These are phyloP conservation scores for Paracorniculantispora psalliotae DNA, from an alignment of 2,329 filamentous ascomycete genomes.

Conservation along the genomic window DNA sequence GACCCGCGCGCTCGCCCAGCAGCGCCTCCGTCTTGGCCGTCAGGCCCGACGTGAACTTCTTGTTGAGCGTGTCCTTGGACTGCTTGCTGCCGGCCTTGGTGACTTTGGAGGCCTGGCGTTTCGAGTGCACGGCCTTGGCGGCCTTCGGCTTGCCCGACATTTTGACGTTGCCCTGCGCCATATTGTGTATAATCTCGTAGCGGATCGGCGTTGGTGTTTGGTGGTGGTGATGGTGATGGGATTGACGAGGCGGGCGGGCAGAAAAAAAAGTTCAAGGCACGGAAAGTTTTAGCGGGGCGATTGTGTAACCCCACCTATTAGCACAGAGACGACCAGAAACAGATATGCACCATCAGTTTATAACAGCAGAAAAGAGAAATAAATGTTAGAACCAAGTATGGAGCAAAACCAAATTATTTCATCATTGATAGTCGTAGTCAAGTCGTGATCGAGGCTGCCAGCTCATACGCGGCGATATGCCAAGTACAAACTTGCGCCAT, in stretches of 20 bases:
- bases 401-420: too few relatives aligned
- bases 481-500: neutral
- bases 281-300: conserved; percentile 5
- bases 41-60: conserved; percentile 52
- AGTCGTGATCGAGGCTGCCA: neutral
- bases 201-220: neutral
- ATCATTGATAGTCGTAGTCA: neutral
- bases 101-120: conserved; percentile 40
- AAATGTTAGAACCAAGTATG: too few relatives aligned
- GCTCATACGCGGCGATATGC: neutral
- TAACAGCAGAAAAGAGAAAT: too few relatives aligned
- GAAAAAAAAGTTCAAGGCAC: neutral
- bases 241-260: neutral
- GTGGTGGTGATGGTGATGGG: neutral
- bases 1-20: conserved; percentile 54
- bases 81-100: conserved; percentile 41
- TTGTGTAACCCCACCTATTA: neutral
- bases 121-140: conserved; percentile 37
- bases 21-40: conserved; percentile 51
- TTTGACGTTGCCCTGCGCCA: conserved; percentile 54
- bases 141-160: conserved; percentile 37
- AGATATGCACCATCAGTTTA: too few relatives aligned
- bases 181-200: conserved; percentile 21
- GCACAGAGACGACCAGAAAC: too few relatives aligned
- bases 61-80: conserved; percentile 48